A percentile compares a stretch with the other conserved stretches of the same genome.
phyloP scores from a whole-genome alignment of 495 filamentous ascomycete genomes.

The Tricharina praecox region DNA sequence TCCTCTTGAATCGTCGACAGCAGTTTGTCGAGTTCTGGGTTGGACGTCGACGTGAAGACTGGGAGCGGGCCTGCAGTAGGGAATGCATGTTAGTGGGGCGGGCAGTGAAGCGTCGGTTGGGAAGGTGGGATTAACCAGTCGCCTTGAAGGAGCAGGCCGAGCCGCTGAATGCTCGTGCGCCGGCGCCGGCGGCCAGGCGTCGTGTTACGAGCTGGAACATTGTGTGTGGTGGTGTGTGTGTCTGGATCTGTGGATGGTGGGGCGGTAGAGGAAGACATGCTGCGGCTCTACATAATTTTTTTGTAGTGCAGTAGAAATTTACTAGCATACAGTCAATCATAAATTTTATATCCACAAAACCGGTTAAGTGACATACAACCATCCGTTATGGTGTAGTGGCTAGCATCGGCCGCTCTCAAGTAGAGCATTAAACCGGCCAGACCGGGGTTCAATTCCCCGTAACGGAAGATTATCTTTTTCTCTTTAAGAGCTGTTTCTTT shows the following conservation, averaged over 20 bases:
- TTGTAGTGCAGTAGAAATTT: too few species aligned
- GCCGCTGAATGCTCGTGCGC: neutral
- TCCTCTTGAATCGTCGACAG: conserved; percentile 38
- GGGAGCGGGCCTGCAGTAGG: conserved; percentile 30
- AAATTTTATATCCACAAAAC: too few species aligned
- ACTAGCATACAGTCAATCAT: too few species aligned
- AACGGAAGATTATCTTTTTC: too few species aligned
- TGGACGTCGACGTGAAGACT: conserved; percentile 35
- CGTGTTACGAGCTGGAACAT: neutral
- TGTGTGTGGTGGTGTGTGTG: neutral
- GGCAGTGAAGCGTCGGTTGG: too few species aligned
- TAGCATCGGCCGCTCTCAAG: too few species aligned
- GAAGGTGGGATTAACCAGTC: neutral
- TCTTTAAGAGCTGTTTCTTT: too few species aligned
- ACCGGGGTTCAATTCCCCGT: too few species aligned
- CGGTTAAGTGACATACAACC: too few species aligned
- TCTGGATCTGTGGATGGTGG: neutral
- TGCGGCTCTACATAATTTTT: neutral
- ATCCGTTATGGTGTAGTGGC: too few species aligned
- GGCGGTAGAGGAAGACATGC: neutral
- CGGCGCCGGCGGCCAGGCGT: neutral
- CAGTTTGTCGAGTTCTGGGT: conserved; percentile 35
- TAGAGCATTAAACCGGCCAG: too few species aligned
- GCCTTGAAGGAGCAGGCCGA: neutral
- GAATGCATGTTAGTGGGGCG: neutral